Percentiles rank a stretch among this genome's conserved stretches.
Conservation (phyloP, 129 eudicot species). For the Artemisia annua region DNA sequence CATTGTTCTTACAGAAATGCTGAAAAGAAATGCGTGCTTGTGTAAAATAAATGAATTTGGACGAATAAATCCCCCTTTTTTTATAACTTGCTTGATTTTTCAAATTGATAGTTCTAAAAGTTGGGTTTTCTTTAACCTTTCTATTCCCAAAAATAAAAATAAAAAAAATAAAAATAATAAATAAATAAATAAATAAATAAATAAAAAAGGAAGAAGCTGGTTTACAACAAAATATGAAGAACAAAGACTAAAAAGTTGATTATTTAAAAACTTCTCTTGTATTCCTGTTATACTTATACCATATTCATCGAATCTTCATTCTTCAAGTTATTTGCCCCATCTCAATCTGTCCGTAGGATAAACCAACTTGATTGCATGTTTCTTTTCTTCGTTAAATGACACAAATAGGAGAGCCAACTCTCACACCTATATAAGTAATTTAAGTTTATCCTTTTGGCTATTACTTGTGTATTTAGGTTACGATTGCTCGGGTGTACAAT, state of each 20-base stretch:
- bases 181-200: no score
- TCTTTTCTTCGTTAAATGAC: neutral
- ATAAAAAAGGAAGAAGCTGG: no score
- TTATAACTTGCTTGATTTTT: neutral
- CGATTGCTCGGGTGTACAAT: constrained; percentile 94
- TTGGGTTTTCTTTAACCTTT: neutral
- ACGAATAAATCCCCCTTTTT: neutral
- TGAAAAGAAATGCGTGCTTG: neutral
- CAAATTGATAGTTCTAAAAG: neutral
- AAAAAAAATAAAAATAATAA: no score
- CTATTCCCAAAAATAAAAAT: no score
- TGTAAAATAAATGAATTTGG: neutral
- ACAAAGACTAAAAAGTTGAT: neutral
- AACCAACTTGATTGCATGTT: neutral
- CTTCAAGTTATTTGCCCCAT: neutral
- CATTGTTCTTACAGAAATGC: no score
- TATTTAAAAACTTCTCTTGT: neutral
- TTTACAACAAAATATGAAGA: no score
- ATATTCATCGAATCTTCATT: neutral
- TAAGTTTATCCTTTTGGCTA: constrained; percentile 1
- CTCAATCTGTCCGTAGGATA: neutral
- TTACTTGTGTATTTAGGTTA: constrained; percentile 57
- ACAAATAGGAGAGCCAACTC: neutral
- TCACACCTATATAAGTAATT: neutral
- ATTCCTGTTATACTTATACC: neutral